Conservation (phyloP, 257 asterid genomes). For the Solanum virginianum region DNA sequence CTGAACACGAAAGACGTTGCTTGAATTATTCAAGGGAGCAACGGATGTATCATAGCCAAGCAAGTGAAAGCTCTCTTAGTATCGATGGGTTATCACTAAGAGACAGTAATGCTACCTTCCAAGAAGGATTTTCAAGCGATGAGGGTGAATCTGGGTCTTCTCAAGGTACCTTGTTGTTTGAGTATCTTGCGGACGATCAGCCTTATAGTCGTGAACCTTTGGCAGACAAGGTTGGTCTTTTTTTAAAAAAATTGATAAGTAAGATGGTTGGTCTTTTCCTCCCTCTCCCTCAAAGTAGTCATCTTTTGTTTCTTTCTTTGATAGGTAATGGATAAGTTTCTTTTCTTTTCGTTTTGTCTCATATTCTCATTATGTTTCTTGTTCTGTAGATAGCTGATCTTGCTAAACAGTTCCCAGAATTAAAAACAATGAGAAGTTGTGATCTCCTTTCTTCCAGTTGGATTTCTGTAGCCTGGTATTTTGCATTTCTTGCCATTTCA, state of each 20-base stretch:
- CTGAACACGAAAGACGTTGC: slow-evolving; percentile 54
- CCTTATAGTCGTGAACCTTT: slow-evolving; percentile 82
- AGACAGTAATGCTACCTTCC: slow-evolving; percentile 37
- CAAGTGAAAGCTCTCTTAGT: slow-evolving; percentile 18
- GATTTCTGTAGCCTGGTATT: slow-evolving; percentile 96
- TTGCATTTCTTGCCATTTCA: neutral
- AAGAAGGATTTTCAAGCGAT: slow-evolving; percentile 81
- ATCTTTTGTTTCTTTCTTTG: neutral
- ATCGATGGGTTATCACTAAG: slow-evolving; percentile 20
- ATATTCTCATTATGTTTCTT: neutral
- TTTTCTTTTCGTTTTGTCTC: neutral
- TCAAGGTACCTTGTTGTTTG: slow-evolving; percentile 60
- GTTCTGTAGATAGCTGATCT: slow-evolving; percentile 57
- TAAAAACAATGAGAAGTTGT: slow-evolving; percentile 69
- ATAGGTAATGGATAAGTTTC: neutral
- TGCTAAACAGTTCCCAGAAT: slow-evolving; percentile 50
- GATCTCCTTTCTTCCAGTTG: slow-evolving; percentile 83
- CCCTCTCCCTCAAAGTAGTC: neutral
- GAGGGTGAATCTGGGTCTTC: slow-evolving; percentile 79
- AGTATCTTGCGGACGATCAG: slow-evolving; percentile 60
- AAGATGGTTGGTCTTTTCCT: neutral
- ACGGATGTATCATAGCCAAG: slow-evolving; percentile 11
- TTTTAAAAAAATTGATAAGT: neutral
- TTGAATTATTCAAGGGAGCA: slow-evolving; percentile 29
- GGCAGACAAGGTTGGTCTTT: slow-evolving; percentile 34